Conservation (phyloP, 495 filamentous ascomycete genomes). For the Letharia columbiana region DNA sequence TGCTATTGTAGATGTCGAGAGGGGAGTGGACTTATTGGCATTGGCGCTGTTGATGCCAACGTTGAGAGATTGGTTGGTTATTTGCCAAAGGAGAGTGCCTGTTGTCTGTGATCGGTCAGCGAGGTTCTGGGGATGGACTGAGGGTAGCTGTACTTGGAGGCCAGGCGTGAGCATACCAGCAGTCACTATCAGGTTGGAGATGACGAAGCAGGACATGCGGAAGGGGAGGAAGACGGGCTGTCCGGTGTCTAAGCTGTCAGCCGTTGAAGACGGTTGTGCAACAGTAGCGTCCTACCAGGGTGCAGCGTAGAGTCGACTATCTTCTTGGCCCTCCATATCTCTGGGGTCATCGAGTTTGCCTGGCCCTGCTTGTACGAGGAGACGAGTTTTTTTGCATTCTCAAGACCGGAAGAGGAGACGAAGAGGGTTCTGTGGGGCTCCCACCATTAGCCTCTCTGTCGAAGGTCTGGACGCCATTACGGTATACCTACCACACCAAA, state of each 20-base stretch:
- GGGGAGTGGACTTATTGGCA: conserved; percentile 88
- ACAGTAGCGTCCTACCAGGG: conserved; percentile 52
- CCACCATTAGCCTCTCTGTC: background rate
- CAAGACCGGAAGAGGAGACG: conserved; percentile 64
- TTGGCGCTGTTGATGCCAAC: conserved; percentile 96
- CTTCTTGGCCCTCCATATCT: conserved; percentile 94
- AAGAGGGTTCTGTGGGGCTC: conserved; percentile 60
- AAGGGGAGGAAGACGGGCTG: conserved; percentile 88
- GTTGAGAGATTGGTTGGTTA: conserved; percentile 94
- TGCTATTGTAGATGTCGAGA: conserved; percentile 67
- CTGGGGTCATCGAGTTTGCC: conserved; percentile 69
- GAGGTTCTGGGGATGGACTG: background rate
- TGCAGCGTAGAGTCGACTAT: conserved; percentile 92
- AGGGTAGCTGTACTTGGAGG: conserved; percentile 44
- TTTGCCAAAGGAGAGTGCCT: conserved; percentile 89
- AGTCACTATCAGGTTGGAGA: conserved; percentile 93
- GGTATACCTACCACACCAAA: conserved; percentile 27
- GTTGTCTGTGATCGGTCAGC: conserved; percentile 49
- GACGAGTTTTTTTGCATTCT: conserved; percentile 71
- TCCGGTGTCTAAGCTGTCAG: conserved; percentile 61
- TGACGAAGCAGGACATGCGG: conserved; percentile 91
- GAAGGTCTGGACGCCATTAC: background rate
- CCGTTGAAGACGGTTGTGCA: no score
- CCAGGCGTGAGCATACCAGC: conserved; percentile 94
- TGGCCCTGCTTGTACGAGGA: conserved; percentile 73